Base-by-base conservation (phyloP, 192 early-diverging fungal species). In the Rhizophlyctis rosea region DNA sequence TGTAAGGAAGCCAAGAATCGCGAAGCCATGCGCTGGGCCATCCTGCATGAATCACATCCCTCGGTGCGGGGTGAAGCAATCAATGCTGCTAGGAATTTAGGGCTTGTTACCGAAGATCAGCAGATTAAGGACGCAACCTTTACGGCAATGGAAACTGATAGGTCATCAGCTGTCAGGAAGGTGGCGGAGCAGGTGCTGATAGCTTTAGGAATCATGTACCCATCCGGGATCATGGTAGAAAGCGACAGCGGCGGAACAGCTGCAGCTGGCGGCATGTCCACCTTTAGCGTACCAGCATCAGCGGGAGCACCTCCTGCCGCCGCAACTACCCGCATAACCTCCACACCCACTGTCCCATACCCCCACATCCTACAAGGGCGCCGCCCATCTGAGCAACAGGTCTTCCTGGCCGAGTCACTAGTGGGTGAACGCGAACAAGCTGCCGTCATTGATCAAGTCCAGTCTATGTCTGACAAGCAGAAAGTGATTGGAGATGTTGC, bases 41-140 rank as follows among this genome's bases (percentile, higher is more conserved):
- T 82, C 11, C 59, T 69, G 25, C 81, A 82, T 47, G 81, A 82
- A 21, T 14, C 16, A 9, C 50, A 70, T 47, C 50, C 68, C 3
- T 61, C 59, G 21, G 81, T 82, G 3, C 61, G 74, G 33, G 68
- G 66, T 2, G 81, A 82, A 65, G 76, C 81, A 25, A 76, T 82
- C 25, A 25, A 74, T 18, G 59, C 77, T 18, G 56, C 59, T 9
- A 31, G 50, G 3, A 61, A 73, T 14, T 69, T 82, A 24, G 67
- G 65, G 0, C 50, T 82, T 5, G 25, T 79, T 21, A 24, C 49
- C 4, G 63, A 68, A 33, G 66, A 75, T 29, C 32, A 50, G 24
- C 27, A 31, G 14, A 36, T 81, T 14, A 68, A 69, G 30, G 75
- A 82, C 21, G 70, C 59, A 0, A 54, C 80, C 1, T 60, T 68